Evolutionary conservation across 768 basidiomycete species (phyloP).

Genomic region (Mycena latifolia): DNA sequence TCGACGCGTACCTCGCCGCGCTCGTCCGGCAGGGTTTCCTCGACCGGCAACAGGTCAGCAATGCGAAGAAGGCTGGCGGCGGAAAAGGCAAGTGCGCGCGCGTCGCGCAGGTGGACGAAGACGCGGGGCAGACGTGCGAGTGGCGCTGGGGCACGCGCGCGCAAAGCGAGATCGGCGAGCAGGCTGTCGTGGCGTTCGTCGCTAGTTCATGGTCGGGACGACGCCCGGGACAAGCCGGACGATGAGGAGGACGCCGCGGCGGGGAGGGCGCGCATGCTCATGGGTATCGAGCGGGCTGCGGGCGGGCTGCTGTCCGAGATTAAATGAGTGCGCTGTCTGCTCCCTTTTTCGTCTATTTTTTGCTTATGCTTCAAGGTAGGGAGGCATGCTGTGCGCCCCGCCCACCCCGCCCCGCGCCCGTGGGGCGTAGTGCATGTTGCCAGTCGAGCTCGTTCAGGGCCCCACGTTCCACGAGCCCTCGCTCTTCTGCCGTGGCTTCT

Average conservation of each 20-base stretch:
- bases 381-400: no score
- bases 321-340: conserved; percentile 38
- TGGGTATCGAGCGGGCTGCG: conserved; percentile 73
- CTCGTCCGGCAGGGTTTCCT: conserved; percentile 84
- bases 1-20: conserved; percentile 75
- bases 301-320: conserved; percentile 66
- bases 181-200: conserved; percentile 78
- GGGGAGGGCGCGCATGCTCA: conserved; percentile 50
- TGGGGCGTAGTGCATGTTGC: no score
- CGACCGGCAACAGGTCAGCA: conserved; percentile 71
- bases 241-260: conserved; percentile 44
- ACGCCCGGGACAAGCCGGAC: conserved; percentile 51
- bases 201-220: conserved; percentile 79
- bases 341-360: conserved; percentile 19
- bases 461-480: no score
- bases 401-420: no score
- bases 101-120: conserved; percentile 52
- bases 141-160: conserved; percentile 88
- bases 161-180: conserved; percentile 86
- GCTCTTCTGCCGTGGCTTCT: no score
- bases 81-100: conserved; percentile 66
- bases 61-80: conserved; percentile 52
- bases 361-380: no score
- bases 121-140: conserved; percentile 43
- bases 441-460: no score